Evolutionary conservation across 352 stramenopile species (phyloP).

Genomic region (Phytophthora multivora): DNA sequence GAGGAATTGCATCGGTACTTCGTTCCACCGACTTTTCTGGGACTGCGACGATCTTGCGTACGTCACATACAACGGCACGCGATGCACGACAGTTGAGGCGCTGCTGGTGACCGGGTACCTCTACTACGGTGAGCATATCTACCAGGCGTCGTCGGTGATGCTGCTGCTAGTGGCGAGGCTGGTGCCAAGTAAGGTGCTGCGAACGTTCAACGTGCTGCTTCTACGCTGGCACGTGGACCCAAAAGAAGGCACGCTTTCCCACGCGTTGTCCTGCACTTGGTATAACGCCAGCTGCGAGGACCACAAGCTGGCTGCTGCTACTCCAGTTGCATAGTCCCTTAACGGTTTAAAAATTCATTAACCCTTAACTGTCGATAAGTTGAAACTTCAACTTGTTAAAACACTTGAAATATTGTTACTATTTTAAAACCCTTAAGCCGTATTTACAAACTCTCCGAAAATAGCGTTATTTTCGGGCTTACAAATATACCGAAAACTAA

Average conservation of each 20-base stretch:
- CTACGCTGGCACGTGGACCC: slow-evolving; percentile 23
- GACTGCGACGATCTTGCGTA: slow-evolving; percentile 13
- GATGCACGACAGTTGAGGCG: slow-evolving; percentile 6
- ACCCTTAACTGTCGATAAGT: too few relatives aligned
- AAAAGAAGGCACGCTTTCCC: slow-evolving; percentile 5
- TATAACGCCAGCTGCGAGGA: slow-evolving; percentile 7
- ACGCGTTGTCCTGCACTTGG: slow-evolving; percentile 12
- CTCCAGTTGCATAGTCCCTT: slow-evolving; percentile 11
- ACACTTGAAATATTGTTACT: too few relatives aligned
- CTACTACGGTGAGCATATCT: slow-evolving; percentile 20
- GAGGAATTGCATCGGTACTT: slow-evolving; percentile 6
- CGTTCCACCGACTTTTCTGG: slow-evolving; percentile 8
- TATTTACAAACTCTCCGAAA: too few relatives aligned
- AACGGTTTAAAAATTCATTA: too few relatives aligned
- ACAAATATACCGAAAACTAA: not conserved
- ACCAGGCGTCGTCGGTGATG: slow-evolving; percentile 14
- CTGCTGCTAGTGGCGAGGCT: slow-evolving; percentile 20
- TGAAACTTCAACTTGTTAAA: too few relatives aligned
- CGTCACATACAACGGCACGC: slow-evolving; percentile 2
- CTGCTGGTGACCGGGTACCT: slow-evolving; percentile 16
- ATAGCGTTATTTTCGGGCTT: too few relatives aligned
- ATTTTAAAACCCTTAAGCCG: too few relatives aligned
- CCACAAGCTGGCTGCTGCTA: slow-evolving; percentile 4
- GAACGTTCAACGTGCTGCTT: slow-evolving; percentile 28
- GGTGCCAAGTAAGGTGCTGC: slow-evolving; percentile 12